Evolutionary conservation across 2,329 filamentous ascomycete species (phyloP).

Genomic region (Ophiostoma australiae): DNA sequence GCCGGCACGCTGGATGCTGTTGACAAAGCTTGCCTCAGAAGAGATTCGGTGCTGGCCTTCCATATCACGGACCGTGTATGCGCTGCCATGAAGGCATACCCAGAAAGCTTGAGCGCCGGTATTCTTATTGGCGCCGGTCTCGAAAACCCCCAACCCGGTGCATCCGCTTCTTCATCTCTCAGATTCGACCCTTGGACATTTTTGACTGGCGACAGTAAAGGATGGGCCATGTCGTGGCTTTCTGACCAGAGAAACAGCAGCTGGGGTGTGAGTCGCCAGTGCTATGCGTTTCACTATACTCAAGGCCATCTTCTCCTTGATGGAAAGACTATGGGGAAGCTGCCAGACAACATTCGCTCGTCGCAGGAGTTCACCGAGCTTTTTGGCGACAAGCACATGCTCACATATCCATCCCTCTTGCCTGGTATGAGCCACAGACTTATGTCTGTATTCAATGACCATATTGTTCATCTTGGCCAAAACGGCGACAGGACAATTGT

Average conservation of each 20-base stretch:
- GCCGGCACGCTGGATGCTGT: background rate
- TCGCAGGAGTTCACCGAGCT: slow-evolving; percentile 43
- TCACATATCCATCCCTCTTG: slow-evolving; percentile 48
- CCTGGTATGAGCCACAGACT: slow-evolving; percentile 49
- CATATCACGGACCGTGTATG: background rate
- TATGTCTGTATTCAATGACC: background rate
- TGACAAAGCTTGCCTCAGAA: background rate
- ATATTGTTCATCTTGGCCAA: slow-evolving; percentile 50
- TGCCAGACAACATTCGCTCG: slow-evolving; percentile 49
- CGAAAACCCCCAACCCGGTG: background rate
- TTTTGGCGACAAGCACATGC: slow-evolving; percentile 50
- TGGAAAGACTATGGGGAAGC: slow-evolving; percentile 37
- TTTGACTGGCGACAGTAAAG: background rate
- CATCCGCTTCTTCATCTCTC: background rate
- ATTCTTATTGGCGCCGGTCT: background rate
- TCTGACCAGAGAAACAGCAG: background rate
- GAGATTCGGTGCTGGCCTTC: slow-evolving; percentile 14
- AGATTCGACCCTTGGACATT: slow-evolving; percentile 9
- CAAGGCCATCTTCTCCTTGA: slow-evolving; percentile 39
- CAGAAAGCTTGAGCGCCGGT: background rate
- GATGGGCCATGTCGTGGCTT: slow-evolving; percentile 19
- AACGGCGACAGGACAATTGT: slow-evolving; percentile 41
- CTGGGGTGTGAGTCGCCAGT: slow-evolving; percentile 19
- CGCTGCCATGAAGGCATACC: background rate
- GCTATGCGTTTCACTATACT: slow-evolving; percentile 36